phyloP scores from a whole-genome alignment of 345 rosid genomes.

The Eucalyptus erythrocorys region DNA sequence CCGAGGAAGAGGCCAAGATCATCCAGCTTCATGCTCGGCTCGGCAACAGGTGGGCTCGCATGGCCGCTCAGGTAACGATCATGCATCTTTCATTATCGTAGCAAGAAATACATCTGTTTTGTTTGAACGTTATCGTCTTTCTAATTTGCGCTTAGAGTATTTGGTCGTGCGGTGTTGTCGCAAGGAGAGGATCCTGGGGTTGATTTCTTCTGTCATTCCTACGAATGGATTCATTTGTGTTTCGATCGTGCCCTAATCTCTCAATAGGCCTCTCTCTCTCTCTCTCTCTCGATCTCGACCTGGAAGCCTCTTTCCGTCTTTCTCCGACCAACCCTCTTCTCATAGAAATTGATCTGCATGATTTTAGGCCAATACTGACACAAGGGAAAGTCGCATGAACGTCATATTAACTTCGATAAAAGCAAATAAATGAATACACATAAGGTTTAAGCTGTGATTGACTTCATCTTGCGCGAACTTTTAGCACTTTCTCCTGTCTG shows the following conservation, averaged over 20 bases:
- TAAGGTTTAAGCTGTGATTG: background rate
- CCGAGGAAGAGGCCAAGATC: slow-evolving; percentile 64
- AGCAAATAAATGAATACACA: background rate
- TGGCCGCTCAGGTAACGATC: slow-evolving; percentile 73
- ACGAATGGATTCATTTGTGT: background rate
- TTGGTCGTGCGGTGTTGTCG: background rate
- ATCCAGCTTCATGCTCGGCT: slow-evolving; percentile 67
- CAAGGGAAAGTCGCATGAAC: background rate
- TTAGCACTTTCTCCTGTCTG: background rate
- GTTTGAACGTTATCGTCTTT: background rate
- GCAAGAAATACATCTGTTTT: background rate
- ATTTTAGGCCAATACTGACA: background rate
- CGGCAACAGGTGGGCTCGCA: slow-evolving; percentile 95
- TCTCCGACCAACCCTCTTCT: background rate
- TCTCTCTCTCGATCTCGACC: background rate
- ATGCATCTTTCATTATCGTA: background rate
- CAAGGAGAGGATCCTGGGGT: background rate
- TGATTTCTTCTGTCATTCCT: background rate
- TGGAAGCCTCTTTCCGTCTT: background rate
- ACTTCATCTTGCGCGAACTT: background rate
- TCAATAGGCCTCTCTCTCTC: background rate
- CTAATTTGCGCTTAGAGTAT: background rate
- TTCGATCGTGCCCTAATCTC: background rate
- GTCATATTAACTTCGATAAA: background rate
- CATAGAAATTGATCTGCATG: background rate